Evolutionary conservation across 768 basidiomycete species (phyloP).

Genomic region (Panus rudis): DNA sequence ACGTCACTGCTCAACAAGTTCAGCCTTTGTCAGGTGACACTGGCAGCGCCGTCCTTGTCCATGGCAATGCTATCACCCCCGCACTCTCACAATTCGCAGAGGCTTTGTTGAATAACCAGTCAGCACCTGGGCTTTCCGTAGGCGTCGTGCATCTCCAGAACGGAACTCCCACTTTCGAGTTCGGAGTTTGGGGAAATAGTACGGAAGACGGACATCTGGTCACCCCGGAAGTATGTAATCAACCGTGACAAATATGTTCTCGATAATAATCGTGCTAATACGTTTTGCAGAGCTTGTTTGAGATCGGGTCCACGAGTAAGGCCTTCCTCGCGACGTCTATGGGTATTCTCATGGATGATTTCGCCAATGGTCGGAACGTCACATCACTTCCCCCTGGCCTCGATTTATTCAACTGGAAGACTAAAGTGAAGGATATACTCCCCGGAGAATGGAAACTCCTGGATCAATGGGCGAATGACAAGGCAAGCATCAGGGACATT

Average conservation of each 20-base stretch:
- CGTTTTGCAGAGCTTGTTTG: constrained; percentile 24
- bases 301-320: constrained; percentile 25
- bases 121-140: constrained; percentile 8
- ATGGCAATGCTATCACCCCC: no score
- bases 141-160: constrained; percentile 8
- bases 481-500: constrained; percentile 30
- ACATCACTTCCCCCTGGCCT: constrained; percentile 18
- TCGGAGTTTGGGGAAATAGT: constrained; percentile 6
- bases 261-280: not conserved
- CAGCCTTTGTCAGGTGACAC: no score
- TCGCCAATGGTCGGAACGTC: constrained; percentile 19
- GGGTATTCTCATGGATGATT: constrained; percentile 27
- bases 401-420: constrained; percentile 20
- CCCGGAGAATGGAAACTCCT: constrained; percentile 37
- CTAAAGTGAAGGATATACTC: constrained; percentile 27
- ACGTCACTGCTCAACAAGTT: no score
- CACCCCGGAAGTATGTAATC: constrained; percentile 6
- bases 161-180: constrained; percentile 7
- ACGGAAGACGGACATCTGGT: constrained; percentile 7
- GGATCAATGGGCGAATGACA: constrained; percentile 33
- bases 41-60: no score
- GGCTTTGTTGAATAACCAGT: not conserved
- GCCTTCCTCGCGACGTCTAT: constrained; percentile 21
- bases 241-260: no score
- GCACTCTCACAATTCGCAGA: constrained; percentile 1